phyloP scores from a whole-genome alignment of 2,329 filamentous ascomycete species.

The Paramyrothecium roridum region DNA sequence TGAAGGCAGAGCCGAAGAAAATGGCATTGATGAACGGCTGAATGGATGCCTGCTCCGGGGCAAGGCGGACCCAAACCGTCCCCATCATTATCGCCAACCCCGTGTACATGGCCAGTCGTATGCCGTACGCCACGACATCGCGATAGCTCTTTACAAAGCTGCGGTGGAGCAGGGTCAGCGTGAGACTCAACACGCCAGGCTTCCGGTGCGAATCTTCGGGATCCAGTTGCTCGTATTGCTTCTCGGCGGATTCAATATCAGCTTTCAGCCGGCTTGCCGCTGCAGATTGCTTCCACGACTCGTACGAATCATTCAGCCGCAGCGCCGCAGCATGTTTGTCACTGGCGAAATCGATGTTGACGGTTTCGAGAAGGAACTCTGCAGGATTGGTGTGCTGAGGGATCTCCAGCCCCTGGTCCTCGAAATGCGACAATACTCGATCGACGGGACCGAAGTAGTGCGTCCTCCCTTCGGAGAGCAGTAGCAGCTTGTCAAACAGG shows the following conservation, averaged over 20 bases:
- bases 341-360: constrained; percentile 71
- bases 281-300: constrained; percentile 18
- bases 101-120: constrained; percentile 76
- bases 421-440: constrained; percentile 61
- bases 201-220: constrained; percentile 13
- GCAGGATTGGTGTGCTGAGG: constrained; percentile 74
- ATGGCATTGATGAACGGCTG: constrained; percentile 82
- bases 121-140: constrained; percentile 80
- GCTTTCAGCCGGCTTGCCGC: constrained; percentile 13
- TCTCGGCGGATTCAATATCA: constrained; percentile 21
- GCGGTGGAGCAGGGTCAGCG: constrained; percentile 68
- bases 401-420: constrained; percentile 55
- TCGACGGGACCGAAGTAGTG: constrained; percentile 69
- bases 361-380: constrained; percentile 74
- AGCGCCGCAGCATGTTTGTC: constrained; percentile 41
- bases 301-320: constrained; percentile 20
- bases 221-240: constrained; percentile 17
- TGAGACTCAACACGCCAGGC: constrained; percentile 47
- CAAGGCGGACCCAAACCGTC: constrained; percentile 77
- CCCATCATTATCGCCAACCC: constrained; percentile 82
- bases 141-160: constrained; percentile 81
- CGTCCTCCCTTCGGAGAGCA: constrained; percentile 68
- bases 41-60: constrained; percentile 67
- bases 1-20: constrained; percentile 71
- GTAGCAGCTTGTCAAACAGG: constrained; percentile 74